These are phyloP conservation scores for Pseudocercospora ulei DNA, from an alignment of 2,329 filamentous ascomycete genomes.

Conservation along the genomic window DNA sequence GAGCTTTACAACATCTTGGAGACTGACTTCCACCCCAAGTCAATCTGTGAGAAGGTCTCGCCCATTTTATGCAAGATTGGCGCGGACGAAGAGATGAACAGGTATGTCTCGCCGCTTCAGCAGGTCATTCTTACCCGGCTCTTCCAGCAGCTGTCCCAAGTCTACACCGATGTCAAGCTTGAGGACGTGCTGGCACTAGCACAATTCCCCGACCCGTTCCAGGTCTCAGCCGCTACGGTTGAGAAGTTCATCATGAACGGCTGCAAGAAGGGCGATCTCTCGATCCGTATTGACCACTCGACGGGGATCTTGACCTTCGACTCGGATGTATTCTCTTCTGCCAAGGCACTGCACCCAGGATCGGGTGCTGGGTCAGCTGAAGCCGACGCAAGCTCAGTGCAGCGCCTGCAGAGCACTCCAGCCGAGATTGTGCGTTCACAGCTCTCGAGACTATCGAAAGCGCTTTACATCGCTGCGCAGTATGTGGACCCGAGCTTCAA, in stretches of 20 bases:
- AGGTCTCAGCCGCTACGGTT: constrained; percentile 79
- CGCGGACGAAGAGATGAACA: constrained; percentile 88
- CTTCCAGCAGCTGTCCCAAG: constrained; percentile 97
- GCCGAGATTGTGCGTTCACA: constrained; percentile 96
- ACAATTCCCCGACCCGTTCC: constrained; percentile 91
- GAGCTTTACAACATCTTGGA: constrained; percentile 98
- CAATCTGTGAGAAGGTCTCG: constrained; percentile 98
- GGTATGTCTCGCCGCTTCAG: constrained; percentile 89
- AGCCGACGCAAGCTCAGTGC: constrained; percentile 70
- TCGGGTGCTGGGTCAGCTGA: constrained; percentile 80
- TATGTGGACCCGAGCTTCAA: constrained; percentile 90
- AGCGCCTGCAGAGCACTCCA: constrained; percentile 93
- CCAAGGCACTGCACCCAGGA: constrained; percentile 80
- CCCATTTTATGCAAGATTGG: constrained; percentile 91
- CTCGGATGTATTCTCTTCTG: constrained; percentile 93
- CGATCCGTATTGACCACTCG: constrained; percentile 91
- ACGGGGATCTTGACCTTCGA: constrained; percentile 94
- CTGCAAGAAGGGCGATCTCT: constrained; percentile 97
- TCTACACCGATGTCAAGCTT: constrained; percentile 95
- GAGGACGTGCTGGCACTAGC: constrained; percentile 87
- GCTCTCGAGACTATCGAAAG: constrained; percentile 80
- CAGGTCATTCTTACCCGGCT: constrained; percentile 96
- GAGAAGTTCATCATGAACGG: constrained; percentile 99
- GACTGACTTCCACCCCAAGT: constrained; percentile 96
- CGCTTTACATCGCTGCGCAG: constrained; percentile 85